phyloP scores from a whole-genome alignment of 2,329 filamentous ascomycete genomes.

The Monilinia fructigena region DNA sequence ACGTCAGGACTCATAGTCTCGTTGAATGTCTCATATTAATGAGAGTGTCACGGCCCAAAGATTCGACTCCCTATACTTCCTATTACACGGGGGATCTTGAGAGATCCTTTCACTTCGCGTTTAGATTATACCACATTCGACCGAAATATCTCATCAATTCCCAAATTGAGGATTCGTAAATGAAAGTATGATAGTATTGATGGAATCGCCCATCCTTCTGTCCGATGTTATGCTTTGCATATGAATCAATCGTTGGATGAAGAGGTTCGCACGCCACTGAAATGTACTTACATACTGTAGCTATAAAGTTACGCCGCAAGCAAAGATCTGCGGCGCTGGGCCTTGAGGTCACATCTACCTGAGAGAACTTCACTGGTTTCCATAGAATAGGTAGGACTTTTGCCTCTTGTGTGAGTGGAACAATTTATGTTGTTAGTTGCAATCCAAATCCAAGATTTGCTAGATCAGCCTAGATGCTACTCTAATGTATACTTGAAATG shows the following conservation, averaged over 20 bases:
- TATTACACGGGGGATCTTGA: neutral
- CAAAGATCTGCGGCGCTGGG: neutral
- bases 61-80: neutral
- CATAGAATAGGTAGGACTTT: constrained; percentile 1
- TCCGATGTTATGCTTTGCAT: neutral
- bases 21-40: neutral
- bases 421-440: neutral
- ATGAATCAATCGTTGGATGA: neutral
- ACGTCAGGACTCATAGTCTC: neutral
- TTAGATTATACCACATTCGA: neutral
- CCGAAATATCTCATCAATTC: neutral
- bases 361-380: neutral
- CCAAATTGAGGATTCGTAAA: neutral
- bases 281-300: neutral
- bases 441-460: neutral
- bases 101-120: neutral
- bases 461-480: neutral
- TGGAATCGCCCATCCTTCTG: neutral
- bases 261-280: neutral
- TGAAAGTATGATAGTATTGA: neutral
- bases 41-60: too few species aligned
- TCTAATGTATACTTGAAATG: neutral
- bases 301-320: neutral
- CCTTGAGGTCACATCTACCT: neutral
- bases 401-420: neutral